A percentile compares a stretch with the other conserved stretches of the same genome.
Evolutionary conservation across 2,329 filamentous ascomycete species (phyloP).

Genomic region (Stemphylium beticola): DNA sequence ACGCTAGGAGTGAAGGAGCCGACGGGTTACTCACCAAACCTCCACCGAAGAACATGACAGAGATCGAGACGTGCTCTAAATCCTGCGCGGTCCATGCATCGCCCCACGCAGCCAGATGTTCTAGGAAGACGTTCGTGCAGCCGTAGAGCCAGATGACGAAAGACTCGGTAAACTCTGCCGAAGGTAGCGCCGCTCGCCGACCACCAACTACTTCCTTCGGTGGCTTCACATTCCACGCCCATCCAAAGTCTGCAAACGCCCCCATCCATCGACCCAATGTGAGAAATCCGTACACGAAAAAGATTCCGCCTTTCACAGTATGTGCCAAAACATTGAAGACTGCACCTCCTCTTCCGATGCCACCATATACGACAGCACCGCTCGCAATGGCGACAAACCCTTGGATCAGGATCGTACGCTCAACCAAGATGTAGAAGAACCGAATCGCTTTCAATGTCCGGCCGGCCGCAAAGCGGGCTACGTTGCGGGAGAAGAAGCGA

Average conservation of each 20-base stretch:
- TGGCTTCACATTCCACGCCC: constrained; percentile 92
- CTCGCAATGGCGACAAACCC: constrained; percentile 76
- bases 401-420: constrained; percentile 77
- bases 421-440: constrained; percentile 70
- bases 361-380: constrained; percentile 77
- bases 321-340: constrained; percentile 90
- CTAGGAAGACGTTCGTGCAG: constrained; percentile 86
- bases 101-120: constrained; percentile 80
- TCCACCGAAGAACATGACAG: constrained; percentile 90
- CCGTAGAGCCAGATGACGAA: constrained; percentile 91
- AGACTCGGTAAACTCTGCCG: constrained; percentile 88
- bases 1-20: constrained; percentile 10
- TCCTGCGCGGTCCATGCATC: constrained; percentile 77
- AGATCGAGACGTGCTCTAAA: constrained; percentile 90
- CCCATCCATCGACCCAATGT: constrained; percentile 90
- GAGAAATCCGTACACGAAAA: constrained; percentile 89
- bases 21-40: constrained; percentile 69
- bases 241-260: constrained; percentile 87
- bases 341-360: constrained; percentile 74
- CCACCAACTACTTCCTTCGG: constrained; percentile 61
- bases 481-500: constrained; percentile 59
- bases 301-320: constrained; percentile 92
- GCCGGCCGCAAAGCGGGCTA: constrained; percentile 62
- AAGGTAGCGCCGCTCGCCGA: constrained; percentile 68
- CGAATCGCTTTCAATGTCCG: constrained; percentile 64